Evolutionary conservation across 192 early-diverging fungal species (phyloP).

Genomic region (Funneliformis geosporum): DNA sequence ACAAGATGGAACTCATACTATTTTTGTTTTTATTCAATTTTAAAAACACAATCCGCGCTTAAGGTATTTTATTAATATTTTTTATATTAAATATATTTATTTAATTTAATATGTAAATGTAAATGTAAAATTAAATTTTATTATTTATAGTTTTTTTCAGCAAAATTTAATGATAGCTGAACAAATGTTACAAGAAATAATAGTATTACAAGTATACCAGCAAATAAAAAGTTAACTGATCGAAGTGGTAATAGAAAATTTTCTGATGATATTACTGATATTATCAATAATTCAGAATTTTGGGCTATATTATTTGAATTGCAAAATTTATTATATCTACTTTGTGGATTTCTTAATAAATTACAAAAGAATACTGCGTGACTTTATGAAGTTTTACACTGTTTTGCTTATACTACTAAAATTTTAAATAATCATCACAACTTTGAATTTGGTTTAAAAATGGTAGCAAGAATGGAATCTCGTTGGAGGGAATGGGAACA

Average conservation of each 20-base stretch:
- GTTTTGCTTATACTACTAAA: not conserved
- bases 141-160: no score
- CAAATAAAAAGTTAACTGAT: not conserved
- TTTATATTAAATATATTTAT: no score
- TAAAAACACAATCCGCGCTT: no score
- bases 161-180: no score
- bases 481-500: not conserved
- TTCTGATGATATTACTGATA: no score
- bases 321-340: not conserved
- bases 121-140: no score
- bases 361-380: not conserved
- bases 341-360: slow-evolving; percentile 5
- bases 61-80: no score
- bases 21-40: no score
- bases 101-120: no score
- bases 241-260: no score
- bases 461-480: not conserved
- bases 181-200: not conserved
- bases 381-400: slow-evolving; percentile 7
- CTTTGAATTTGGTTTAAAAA: not conserved
- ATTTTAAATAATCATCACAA: not conserved
- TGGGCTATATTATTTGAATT: not conserved
- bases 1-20: no score
- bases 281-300: not conserved
- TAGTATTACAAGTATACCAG: no score